phyloP scores from a whole-genome alignment of 1,284 basidiomycete species.

The Crucibulum cyathiforme region DNA sequence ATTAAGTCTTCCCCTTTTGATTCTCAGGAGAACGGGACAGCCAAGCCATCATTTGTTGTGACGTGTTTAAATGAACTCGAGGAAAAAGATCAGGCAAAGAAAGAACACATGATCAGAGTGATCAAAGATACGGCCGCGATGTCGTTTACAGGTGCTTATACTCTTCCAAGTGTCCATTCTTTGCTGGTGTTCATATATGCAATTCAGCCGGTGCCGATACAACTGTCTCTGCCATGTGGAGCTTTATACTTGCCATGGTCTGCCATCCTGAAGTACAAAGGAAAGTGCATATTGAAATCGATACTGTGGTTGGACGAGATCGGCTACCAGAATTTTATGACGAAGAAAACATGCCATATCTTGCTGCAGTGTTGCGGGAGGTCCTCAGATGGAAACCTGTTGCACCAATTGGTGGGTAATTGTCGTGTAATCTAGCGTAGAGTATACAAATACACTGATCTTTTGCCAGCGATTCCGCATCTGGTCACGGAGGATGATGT shows the following conservation, averaged over 20 bases:
- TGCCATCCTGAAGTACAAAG: slow-evolving; percentile 3
- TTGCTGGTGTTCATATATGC: neutral
- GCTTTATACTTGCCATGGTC: slow-evolving; percentile 5
- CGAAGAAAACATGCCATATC: slow-evolving; percentile 1
- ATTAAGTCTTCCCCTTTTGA: too few species aligned
- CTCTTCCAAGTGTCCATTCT: neutral
- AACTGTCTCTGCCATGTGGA: neutral
- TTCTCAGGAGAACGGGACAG: neutral
- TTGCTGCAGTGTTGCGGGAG: slow-evolving; percentile 4
- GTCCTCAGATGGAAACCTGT: slow-evolving; percentile 27
- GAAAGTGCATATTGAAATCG: slow-evolving; percentile 2
- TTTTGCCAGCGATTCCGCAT: neutral
- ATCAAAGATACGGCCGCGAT: slow-evolving; percentile 8
- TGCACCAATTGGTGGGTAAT: slow-evolving; percentile 18
- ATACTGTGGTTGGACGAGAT: neutral
- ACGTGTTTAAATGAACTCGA: neutral
- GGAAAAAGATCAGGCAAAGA: neutral
- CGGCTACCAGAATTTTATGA: slow-evolving; percentile 5
- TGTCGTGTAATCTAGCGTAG: neutral
- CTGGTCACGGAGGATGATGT: slow-evolving; percentile 32
- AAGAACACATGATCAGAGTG: neutral
- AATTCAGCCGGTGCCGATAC: slow-evolving; percentile 6
- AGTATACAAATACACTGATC: neutral
- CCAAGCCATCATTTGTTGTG: slow-evolving; percentile 1
- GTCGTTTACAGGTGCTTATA: neutral